These are phyloP conservation scores for Plasmodium inui DNA, from an alignment of 169 alveolate species.

Conservation along the genomic window DNA sequence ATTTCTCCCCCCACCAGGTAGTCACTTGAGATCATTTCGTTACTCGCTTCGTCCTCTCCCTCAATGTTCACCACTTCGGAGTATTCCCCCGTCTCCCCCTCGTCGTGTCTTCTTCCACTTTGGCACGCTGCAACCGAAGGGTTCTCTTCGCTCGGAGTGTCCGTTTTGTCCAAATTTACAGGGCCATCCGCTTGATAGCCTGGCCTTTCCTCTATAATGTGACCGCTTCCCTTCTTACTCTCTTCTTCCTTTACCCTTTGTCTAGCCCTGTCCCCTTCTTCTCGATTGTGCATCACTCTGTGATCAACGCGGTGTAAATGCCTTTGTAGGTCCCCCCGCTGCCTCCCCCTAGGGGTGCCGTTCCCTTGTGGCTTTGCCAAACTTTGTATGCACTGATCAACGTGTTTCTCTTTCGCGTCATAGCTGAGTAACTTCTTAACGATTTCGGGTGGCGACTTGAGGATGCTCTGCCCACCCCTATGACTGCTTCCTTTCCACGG, in stretches of 20 bases:
- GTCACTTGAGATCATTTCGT: background rate
- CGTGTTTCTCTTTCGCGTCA: slow-evolving; percentile 36
- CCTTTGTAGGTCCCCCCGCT: background rate
- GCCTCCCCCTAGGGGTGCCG: background rate
- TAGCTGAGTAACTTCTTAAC: slow-evolving; percentile 19
- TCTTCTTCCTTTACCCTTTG: background rate
- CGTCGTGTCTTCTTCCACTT: background rate
- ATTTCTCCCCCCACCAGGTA: background rate
- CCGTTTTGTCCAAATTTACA: background rate
- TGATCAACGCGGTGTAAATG: background rate
- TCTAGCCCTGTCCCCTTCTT: background rate
- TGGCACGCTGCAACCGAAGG: background rate
- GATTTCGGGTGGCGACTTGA: background rate
- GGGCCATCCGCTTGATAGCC: background rate
- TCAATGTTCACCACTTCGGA: background rate
- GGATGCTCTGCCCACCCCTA: background rate
- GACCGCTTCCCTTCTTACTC: background rate
- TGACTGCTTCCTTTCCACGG: background rate
- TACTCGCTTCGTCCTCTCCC: background rate
- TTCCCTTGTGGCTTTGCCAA: slow-evolving; percentile 7
- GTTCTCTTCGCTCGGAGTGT: background rate
- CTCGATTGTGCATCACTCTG: background rate
- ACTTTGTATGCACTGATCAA: slow-evolving; percentile 31
- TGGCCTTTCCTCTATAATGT: background rate
- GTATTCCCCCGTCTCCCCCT: background rate